Base-by-base conservation (phyloP, 306 rosid genomes). In the Castanospermum australe region DNA sequence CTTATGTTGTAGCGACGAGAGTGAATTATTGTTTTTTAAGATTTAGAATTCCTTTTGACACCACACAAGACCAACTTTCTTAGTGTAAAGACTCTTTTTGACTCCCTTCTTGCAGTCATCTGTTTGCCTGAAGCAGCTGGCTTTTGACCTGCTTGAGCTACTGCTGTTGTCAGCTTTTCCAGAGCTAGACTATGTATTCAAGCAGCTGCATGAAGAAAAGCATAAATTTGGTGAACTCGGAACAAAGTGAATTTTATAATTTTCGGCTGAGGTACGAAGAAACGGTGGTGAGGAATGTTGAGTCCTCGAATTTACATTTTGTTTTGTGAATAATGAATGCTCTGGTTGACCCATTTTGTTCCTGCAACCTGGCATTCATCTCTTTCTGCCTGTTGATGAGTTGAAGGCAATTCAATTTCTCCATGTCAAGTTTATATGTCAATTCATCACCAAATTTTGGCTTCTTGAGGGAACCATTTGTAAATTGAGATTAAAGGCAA, bases 91-190 rank as follows among this genome's bases (percentile, higher is more conserved):
- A 59, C 59, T 24, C 22, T 60, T 77, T 54, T 77, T n/a, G n/a
- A 21, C 51, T 67, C 72, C 73, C 47, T n/a, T n/a, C 51, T 65
- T 62, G 87, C 92, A 96, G 99, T 96, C 99, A 48, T 84, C 93
- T 47, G 98, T 90, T 57, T 93, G 96, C 77, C 66, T 90, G 87
- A 96, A 91, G 94, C 98, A 81, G 76, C 85, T 96, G 79, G 94
- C 91, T 71, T 93, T 77, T 79, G 98, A 96, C 74, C 86, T 96
- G 77, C 83, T 96, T 2, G 98, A 93, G 89, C 82, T 96, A 83
- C 81, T 96, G 73, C 76, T 90, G 41, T 52, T 86, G 62, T 85
- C 97, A 0, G 87, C 92, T 79, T 96, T 93, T 84, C 98, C 99
- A 7, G 99, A 96, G 81, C 85, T 96, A 20, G 89, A 89, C 15